Evolutionary conservation across 2,329 filamentous ascomycete genomes (phyloP), one percentile per base, ranked within the genome.

Genomic region (Samsoniella hepiali): DNA sequence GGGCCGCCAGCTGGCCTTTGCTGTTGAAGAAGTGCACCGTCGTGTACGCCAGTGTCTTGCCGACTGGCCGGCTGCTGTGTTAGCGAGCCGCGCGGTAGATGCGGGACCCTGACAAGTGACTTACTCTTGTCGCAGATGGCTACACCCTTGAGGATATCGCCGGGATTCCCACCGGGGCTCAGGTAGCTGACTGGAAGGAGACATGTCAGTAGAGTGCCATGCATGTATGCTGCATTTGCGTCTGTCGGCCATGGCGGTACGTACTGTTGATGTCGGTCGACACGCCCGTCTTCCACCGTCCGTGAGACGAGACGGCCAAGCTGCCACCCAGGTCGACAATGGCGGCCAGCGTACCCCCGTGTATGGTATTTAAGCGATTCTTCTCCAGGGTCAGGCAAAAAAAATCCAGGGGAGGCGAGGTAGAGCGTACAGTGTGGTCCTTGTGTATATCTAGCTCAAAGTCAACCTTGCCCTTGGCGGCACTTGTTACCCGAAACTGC

Each of bases 331-430:
- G 77, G 65, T 89, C 87, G 34, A 89, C 88, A 77, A 93, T 88
- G 72, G 87, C 90, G 3, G 91, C 91, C 34, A 94, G 87, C 0
- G 90, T 91, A 4, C 91, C 91, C 22, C 91, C 91, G 69, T 94
- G 91, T 34, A 93, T 82, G 42, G 89, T 93, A 60, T 87, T 84
- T 0, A 94, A 79, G 1, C 91, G 87, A 71, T 94, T 94, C 89
- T 93, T 29, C 0, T 0, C 27, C 29, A 27, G 1, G 42, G 57
- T 59, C 5, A 59, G 8, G 38, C 11, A 22, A 17, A 45, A 3
- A 22, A 3, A 32, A 8, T 5, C 17, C 8, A 1, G 5, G 7
- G 31, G 11, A 10, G 15, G 22, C 4, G n/a, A 11, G 6, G 36
- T 3, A 22, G 11, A n/a, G 7, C 2, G 65, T 72, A 91, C 90